A percentile compares a stretch with the other conserved stretches of the same genome.
Conservation (phyloP, 805 yeast species). For the Nakazawaea ernobii region DNA sequence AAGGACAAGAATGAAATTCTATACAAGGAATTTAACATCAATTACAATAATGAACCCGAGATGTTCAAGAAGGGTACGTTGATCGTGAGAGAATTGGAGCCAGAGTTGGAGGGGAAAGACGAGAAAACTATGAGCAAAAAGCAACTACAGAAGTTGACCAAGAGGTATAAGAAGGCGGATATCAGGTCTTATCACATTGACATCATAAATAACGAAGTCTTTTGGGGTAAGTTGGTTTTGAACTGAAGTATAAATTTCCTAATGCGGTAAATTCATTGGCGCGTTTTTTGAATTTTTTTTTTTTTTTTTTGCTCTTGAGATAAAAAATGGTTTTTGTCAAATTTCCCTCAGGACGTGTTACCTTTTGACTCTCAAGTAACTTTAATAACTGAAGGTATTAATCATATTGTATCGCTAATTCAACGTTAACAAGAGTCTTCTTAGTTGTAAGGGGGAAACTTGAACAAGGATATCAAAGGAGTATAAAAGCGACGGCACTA, state of each 20-base stretch:
- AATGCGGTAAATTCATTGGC: not conserved
- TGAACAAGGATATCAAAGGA: too few species aligned
- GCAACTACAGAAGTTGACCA: slow-evolving; percentile 44
- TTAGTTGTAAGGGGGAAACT: too few species aligned
- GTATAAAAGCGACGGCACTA: too few species aligned
- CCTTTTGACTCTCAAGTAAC: too few species aligned
- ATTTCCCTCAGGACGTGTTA: not conserved
- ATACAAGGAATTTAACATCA: slow-evolving; percentile 71
- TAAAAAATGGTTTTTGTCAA: too few species aligned
- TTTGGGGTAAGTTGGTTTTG: slow-evolving; percentile 40
- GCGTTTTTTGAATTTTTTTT: too few species aligned
- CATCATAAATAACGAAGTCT: slow-evolving; percentile 48
- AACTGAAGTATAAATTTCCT: slow-evolving; percentile 4
- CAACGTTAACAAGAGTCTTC: too few species aligned
- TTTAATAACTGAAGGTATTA: too few species aligned
- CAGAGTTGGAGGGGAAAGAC: slow-evolving; percentile 11
- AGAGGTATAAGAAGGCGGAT: slow-evolving; percentile 41
- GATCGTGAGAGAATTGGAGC: slow-evolving; percentile 40
- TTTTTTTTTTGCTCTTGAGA: too few species aligned
- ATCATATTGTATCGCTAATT: too few species aligned
- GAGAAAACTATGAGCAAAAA: slow-evolving; percentile 26
- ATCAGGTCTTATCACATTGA: slow-evolving; percentile 50
- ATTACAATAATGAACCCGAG: slow-evolving; percentile 88
- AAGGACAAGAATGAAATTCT: slow-evolving; percentile 86
- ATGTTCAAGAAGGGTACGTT: slow-evolving; percentile 82